phyloP scores from a whole-genome alignment of 2,329 filamentous ascomycete species.

The Periconia digitata region DNA sequence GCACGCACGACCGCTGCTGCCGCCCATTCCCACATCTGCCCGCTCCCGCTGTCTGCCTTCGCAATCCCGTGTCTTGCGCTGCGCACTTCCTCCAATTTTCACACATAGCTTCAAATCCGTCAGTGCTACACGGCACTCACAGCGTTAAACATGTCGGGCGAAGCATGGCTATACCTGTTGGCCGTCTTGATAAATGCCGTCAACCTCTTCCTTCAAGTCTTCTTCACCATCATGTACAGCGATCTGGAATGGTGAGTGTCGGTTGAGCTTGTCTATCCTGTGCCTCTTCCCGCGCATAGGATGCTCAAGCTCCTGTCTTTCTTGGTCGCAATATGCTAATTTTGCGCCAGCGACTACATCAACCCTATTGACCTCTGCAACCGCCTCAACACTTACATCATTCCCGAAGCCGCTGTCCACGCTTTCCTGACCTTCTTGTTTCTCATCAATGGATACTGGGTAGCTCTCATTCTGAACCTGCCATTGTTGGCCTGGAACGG shows the following conservation, averaged over 20 bases:
- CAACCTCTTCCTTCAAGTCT: slow-evolving; percentile 99
- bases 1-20: slow-evolving; percentile 20
- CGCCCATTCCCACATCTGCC: slow-evolving; percentile 15
- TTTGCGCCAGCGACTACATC: slow-evolving; percentile 83
- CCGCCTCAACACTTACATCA: slow-evolving; percentile 98
- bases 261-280: not conserved
- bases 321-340: slow-evolving; percentile 27
- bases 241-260: slow-evolving; percentile 93
- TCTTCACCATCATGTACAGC: slow-evolving; percentile 99
- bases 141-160: slow-evolving; percentile 77
- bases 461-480: slow-evolving; percentile 87
- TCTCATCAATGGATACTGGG: slow-evolving; percentile 98
- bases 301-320: not conserved
- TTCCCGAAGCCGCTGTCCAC: slow-evolving; percentile 97
- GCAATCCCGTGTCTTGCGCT: slow-evolving; percentile 12
- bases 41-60: slow-evolving; percentile 14
- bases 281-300: not conserved
- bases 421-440: slow-evolving; percentile 94
- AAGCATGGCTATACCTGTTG: slow-evolving; percentile 97
- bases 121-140: slow-evolving; percentile 28
- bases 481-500: slow-evolving; percentile 90
- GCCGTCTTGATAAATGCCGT: slow-evolving; percentile 99
- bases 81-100: slow-evolving; percentile 13
- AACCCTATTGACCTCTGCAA: slow-evolving; percentile 99
- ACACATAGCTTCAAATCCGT: slow-evolving; percentile 8